These are phyloP conservation scores for Sodiomyces alkalinus DNA, from an alignment of 2,329 filamentous ascomycete genomes.

Conservation along the genomic window DNA sequence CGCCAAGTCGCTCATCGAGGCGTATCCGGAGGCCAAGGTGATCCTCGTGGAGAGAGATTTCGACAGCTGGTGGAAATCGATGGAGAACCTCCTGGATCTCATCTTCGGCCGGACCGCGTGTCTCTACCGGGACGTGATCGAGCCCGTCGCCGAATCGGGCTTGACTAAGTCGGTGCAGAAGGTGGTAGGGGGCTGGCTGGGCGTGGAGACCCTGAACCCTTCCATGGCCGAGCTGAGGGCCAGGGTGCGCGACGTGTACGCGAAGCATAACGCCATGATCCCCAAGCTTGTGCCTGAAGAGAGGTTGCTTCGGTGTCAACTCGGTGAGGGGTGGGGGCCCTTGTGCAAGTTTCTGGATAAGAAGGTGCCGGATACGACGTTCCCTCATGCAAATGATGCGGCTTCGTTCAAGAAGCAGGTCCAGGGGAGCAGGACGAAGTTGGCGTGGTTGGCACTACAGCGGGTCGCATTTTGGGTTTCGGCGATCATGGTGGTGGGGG, in stretches of 20 bases:
- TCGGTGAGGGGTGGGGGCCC: slow-evolving; percentile 23
- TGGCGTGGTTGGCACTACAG: no score
- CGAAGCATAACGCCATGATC: slow-evolving; percentile 4
- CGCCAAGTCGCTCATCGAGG: slow-evolving; percentile 20
- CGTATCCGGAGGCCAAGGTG: slow-evolving; percentile 26
- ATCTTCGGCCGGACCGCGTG: slow-evolving; percentile 1
- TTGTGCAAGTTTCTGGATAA: slow-evolving; percentile 23
- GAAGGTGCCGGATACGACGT: slow-evolving; percentile 16
- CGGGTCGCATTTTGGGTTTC: no score
- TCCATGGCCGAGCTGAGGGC: slow-evolving; percentile 2
- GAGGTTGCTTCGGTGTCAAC: slow-evolving; percentile 19
- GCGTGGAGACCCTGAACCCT: neutral
- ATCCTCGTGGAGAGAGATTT: slow-evolving; percentile 17
- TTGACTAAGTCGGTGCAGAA: neutral
- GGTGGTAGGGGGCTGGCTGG: slow-evolving; percentile 1
- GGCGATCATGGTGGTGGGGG: no score
- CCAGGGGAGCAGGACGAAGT: no score
- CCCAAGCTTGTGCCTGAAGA: slow-evolving; percentile 5
- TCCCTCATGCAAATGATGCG: slow-evolving; percentile 17
- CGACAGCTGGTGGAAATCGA: slow-evolving; percentile 11
- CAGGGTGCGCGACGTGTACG: slow-evolving; percentile 1
- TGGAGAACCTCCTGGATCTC: neutral
- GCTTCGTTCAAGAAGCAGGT: no score
- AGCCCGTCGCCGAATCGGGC: neutral
- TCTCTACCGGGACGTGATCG: slow-evolving; percentile 1